Evolutionary conservation across 345 rosid species (phyloP), one percentile per base, ranked within the genome.

Genomic region (Sonneratia alba): DNA sequence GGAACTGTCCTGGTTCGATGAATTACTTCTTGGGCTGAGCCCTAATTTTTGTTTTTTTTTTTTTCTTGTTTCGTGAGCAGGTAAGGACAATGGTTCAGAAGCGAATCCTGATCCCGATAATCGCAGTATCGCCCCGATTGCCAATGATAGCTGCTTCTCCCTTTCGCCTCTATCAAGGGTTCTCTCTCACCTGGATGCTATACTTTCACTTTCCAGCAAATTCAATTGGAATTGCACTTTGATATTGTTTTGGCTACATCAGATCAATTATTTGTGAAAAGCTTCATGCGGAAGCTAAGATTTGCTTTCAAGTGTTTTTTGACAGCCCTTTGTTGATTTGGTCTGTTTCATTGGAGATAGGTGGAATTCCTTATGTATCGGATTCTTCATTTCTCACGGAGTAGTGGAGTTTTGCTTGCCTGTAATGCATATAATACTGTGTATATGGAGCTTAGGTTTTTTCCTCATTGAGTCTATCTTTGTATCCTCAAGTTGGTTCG

Each of bases 81-180:
- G 83, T 74, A 72, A 89, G 22, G 89, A 81, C 59, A 84, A 85
- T 40, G 87, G 87, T 34, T 81, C 83, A 5, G 96, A 87, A 85
- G 84, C 79, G 6, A 84, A 76, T 76, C 82, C 87, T 40, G 88
- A 83, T 57, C 70, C 89, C 51, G 79, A 81, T 21, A 85, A 84
- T 71, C 66, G 82, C 3, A 84, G 88, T 74, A 84, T 87, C 81
- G 89, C 83, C 15, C 96, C 93, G 64, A 69, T 84, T 48, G 81
- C 84, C 47, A 73, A 79, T 74, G 82, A 87, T 68, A 85, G 79
- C 62, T 77, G 76, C 76, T 66, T 74, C 57, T 34, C 76, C 42
- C 62, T 74, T 68, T 74, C 72, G 5, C 76, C 85, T 53, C 77
- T 91, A 51, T 93, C 92, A 8, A 81, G 86, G 86, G 92, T 89